phyloP scores from a whole-genome alignment of 805 yeast species.

The Myxozyma melibiosi region DNA sequence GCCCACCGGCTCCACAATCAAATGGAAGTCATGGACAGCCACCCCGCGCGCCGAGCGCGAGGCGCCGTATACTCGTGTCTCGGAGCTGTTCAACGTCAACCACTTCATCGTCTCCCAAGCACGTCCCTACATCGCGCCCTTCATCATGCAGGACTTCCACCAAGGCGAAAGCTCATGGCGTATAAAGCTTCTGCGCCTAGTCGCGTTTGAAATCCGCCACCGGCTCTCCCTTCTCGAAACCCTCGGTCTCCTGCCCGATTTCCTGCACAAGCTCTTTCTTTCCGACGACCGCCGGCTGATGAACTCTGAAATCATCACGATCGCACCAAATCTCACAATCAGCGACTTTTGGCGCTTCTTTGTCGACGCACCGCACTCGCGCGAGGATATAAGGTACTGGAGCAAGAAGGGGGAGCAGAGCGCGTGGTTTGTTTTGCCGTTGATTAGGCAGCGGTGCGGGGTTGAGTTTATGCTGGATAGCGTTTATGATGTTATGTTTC shows the following conservation, averaged over 20 bases:
- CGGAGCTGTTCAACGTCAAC: slow-evolving; percentile 93
- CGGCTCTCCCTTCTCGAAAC: slow-evolving; percentile 78
- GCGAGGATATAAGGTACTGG: slow-evolving; percentile 84
- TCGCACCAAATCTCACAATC: slow-evolving; percentile 73
- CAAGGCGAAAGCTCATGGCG: slow-evolving; percentile 52
- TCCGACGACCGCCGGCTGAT: slow-evolving; percentile 72
- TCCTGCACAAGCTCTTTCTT: slow-evolving; percentile 72
- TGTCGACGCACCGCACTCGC: slow-evolving; percentile 62
- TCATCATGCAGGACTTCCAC: slow-evolving; percentile 77
- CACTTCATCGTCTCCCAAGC: slow-evolving; percentile 90
- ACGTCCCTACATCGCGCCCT: slow-evolving; percentile 89
- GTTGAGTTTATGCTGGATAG: slow-evolving; percentile 88
- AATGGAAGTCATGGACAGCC: slow-evolving; percentile 40
- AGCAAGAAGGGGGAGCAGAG: slow-evolving; percentile 86
- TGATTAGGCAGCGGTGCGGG: slow-evolving; percentile 83
- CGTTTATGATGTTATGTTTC: slow-evolving; percentile 36
- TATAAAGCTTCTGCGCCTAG: slow-evolving; percentile 53
- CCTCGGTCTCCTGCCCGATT: slow-evolving; percentile 70
- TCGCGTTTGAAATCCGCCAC: slow-evolving; percentile 80
- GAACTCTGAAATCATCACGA: slow-evolving; percentile 48
- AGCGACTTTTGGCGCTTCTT: slow-evolving; percentile 59
- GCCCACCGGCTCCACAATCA: slow-evolving; percentile 20
- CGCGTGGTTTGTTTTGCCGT: slow-evolving; percentile 87
- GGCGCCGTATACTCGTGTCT: slow-evolving; percentile 81
- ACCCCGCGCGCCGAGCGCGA: slow-evolving; percentile 38